Evolutionary conservation across 306 rosid species (phyloP), one percentile per base, ranked within the genome.

Genomic region (Carpinus viminea): DNA sequence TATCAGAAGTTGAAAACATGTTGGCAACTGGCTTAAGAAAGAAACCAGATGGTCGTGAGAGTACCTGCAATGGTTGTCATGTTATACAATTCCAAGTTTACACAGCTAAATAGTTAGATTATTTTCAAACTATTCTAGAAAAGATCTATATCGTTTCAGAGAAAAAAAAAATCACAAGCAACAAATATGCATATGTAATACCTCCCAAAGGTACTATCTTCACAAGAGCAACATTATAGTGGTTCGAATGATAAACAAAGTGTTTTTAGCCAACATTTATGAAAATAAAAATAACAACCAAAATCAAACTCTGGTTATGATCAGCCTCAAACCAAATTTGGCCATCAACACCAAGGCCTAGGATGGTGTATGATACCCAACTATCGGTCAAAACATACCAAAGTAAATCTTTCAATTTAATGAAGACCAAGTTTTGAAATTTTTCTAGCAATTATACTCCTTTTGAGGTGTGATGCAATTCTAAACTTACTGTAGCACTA

Each of bases 1-100:
- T 89, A 68, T 87, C 91, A 77, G 96, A 80, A 83, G 76, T 81
- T 61, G 96, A 91, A 87, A 84, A 77, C 84, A 93, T 85, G 86
- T 84, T 91, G 85, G 94, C 82, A 79, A 93, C 91, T 77, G 97
- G 96, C 85, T 96, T 93, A 76, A 93, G 96, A 78, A 91, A 64
- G 86, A 96, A 96, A 79, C 98, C 93, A 68, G 90, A 83, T 7
- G 93, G 97, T 72, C 96, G 96, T 52, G 99, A 93, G 38, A 83
- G 87, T 76, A 91, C 99, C 99, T 96, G 86, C 80, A 77, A 83
- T 61, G 62, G 89, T 77, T 83, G 75, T 56, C 53, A 56, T 13
- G 51, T 73, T 45, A 75, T 12, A 74, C n/a, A 43, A 66, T 20
- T 72, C 48, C 69, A 36, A 43, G 70, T 24, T 80, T 51, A 72